phyloP scores from a whole-genome alignment of 129 eudicot species.

The Tanacetum coccineum region DNA sequence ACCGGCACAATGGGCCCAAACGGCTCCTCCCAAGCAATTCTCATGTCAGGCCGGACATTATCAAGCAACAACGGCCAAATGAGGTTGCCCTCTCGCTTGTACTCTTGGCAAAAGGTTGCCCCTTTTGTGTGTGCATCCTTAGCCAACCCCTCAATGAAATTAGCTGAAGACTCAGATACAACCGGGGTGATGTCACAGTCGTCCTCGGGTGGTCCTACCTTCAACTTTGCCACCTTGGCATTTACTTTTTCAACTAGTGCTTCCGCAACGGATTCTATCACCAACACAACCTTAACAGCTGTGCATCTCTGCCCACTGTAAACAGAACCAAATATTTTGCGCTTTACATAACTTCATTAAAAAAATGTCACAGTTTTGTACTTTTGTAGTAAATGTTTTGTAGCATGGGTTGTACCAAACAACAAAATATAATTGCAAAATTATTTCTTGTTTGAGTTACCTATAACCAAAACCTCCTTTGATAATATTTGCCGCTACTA shows the following conservation, averaged over 20 bases:
- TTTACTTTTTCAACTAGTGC: slow-evolving; percentile 43
- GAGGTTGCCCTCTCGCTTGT: slow-evolving; percentile 56
- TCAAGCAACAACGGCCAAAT: slow-evolving; percentile 53
- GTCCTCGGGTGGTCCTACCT: slow-evolving; percentile 56
- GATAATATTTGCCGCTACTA: slow-evolving; percentile 49
- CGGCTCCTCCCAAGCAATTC: slow-evolving; percentile 65
- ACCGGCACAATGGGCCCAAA: slow-evolving; percentile 49
- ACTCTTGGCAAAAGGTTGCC: slow-evolving; percentile 63
- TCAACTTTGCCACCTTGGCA: slow-evolving; percentile 47
- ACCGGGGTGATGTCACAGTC: slow-evolving; percentile 59
- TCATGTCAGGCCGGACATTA: slow-evolving; percentile 54
- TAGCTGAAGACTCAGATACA: slow-evolving; percentile 53
- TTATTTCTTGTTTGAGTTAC: slow-evolving; percentile 1
- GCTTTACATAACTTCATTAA: too few species aligned
- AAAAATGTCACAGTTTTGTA: not conserved
- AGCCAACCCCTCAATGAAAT: slow-evolving; percentile 55
- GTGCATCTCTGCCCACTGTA: slow-evolving; percentile 69
- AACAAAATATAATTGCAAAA: not conserved
- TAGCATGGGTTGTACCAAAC: not conserved
- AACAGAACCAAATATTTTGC: not conserved
- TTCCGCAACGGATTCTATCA: slow-evolving; percentile 57
- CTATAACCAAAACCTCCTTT: slow-evolving; percentile 64
- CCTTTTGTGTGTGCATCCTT: slow-evolving; percentile 53
- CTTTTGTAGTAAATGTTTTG: not conserved
- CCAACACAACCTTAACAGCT: slow-evolving; percentile 54